These are phyloP conservation scores for Suillus subluteus DNA, from an alignment of 768 basidiomycete genomes.

Conservation along the genomic window DNA sequence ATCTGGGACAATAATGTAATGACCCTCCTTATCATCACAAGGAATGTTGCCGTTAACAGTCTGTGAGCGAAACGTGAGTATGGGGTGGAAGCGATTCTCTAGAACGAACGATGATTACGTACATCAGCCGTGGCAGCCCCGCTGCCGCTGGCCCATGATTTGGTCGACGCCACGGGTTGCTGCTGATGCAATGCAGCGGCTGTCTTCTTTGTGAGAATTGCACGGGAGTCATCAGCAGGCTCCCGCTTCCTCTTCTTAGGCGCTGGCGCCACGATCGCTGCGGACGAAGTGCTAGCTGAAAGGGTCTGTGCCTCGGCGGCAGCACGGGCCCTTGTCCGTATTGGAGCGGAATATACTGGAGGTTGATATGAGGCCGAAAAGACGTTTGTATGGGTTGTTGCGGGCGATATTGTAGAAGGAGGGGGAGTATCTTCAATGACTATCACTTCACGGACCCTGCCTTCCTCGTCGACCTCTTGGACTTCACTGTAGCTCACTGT, in stretches of 20 bases:
- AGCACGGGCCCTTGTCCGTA: constrained; percentile 82
- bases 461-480: constrained; percentile 81
- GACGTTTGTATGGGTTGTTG: constrained; percentile 67
- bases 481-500: constrained; percentile 88
- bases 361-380: constrained; percentile 84
- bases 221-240: constrained; percentile 71
- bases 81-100: constrained; percentile 19
- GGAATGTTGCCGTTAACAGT: constrained; percentile 67
- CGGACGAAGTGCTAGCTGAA: constrained; percentile 67
- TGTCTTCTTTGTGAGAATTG: constrained; percentile 66
- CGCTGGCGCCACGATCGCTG: constrained; percentile 65
- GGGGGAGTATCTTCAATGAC: constrained; percentile 93
- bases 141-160: constrained; percentile 71
- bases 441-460: constrained; percentile 82
- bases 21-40: constrained; percentile 98
- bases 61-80: constrained; percentile 41
- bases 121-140: constrained; percentile 72
- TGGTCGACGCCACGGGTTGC: constrained; percentile 51
- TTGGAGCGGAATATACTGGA: constrained; percentile 72
- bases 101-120: constrained; percentile 36
- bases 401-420: constrained; percentile 72
- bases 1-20: constrained; percentile 93
- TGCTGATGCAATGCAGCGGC: constrained; percentile 53
- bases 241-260: constrained; percentile 88
- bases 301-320: constrained; percentile 84